These are phyloP conservation scores for Aristolochia fimbriata DNA, from an alignment of 164 flowering plant genomes.

Conservation along the genomic window DNA sequence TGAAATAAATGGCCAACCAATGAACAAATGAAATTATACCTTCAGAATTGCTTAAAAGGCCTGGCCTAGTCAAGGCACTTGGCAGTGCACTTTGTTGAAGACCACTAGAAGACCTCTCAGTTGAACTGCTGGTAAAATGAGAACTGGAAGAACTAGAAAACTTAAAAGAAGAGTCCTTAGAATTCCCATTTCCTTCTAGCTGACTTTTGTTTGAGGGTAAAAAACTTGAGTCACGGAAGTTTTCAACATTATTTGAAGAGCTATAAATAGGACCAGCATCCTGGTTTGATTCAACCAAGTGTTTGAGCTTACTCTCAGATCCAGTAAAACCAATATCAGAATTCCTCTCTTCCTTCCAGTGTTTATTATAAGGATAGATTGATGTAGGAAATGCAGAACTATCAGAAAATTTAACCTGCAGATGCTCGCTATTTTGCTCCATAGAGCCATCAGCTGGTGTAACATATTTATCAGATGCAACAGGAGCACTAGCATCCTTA, in stretches of 20 bases:
- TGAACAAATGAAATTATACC: background rate
- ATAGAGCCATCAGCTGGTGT: background rate
- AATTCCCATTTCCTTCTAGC: background rate
- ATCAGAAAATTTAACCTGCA: conserved; percentile 16
- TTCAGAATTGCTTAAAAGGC: background rate
- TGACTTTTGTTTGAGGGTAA: background rate
- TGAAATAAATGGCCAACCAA: background rate
- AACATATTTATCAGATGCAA: background rate
- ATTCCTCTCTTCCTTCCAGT: background rate
- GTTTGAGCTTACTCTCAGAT: background rate
- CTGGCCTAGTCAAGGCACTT: conserved; percentile 5
- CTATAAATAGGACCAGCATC: background rate
- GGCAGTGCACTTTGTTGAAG: background rate
- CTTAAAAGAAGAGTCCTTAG: background rate
- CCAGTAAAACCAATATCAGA: too few species aligned
- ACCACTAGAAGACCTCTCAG: background rate
- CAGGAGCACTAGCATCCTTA: background rate
- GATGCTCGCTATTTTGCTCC: background rate
- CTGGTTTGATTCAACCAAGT: conserved; percentile 13
- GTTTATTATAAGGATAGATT: conserved; percentile 3
- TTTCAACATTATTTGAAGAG: background rate
- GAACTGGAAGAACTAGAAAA: background rate
- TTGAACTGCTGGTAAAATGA: background rate
- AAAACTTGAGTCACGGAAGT: background rate
- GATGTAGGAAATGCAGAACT: conserved; percentile 13